Base-by-base conservation (phyloP, 257 asterid species). In the Linderniella brevidens region DNA sequence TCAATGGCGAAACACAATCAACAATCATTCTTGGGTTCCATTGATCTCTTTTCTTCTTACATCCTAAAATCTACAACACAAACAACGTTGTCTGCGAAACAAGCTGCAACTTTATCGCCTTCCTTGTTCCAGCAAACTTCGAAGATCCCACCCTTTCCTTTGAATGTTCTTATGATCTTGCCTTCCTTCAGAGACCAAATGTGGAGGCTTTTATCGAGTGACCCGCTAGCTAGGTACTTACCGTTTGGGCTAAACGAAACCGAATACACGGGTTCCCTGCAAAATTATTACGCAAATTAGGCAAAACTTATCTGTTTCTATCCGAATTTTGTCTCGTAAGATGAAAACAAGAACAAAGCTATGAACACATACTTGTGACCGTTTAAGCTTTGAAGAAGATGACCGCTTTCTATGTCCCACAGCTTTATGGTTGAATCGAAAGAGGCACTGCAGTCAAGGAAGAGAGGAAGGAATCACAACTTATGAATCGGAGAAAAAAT, bases 41-140 rank as follows among this genome's bases (percentile, higher is more conserved):
- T 25, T 25, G 4, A 25, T 6, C 32, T 40, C 44, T 40, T 11
- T n/a, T n/a, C n/a, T n/a, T 47, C 60, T 70, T 77, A 85, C 83
- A 77, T 77, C 14, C 96, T 87, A 55, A 90, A 68, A 64, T 90
- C 96, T 57, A 90, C 57, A 52, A 90, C 94, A 17, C 86, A 81
- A 37, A 90, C 96, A 17, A 81, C 86, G 43, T 85, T 90, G 79
- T 81, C 74, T 13, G 99, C 80, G 8, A 81, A 90, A 74, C 94
- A 77, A 59, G 96, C 88, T 20, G 96, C 99, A 40, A 90, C 73
- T 70, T 71, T 81, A 50, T 79, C 72, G 13, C 99, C 96, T 67
- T 84, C 93, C 60, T 79, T 78, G 86, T 85, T 82, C 99, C 99
- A 90, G 70, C 96, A 85, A 47, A 90, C 99, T 68, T 90, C 99